Evolutionary conservation across 257 asterid genomes (phyloP), one percentile per base, ranked within the genome.

Genomic region (Plantago ovata): DNA sequence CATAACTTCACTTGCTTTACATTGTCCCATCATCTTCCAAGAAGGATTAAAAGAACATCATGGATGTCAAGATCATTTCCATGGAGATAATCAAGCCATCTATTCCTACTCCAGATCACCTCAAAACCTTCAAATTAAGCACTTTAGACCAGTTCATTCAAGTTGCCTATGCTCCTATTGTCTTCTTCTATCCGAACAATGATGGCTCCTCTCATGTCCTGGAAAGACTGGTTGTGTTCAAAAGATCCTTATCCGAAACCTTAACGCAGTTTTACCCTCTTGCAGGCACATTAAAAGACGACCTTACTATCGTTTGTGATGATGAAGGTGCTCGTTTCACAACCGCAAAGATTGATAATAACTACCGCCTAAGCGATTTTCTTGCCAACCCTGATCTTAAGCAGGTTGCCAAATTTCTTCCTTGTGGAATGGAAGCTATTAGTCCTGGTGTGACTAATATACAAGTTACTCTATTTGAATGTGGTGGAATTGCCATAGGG

Each of bases 401-500:
- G 38, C 13, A 41, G 38, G 63, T 89, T 3, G 56, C 58, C 13
- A 57, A 23, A 47, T 67, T 89, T 14, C 82, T 89, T 32, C 91
- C 91, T 2, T 74, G 87, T 54, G 81, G 74, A 41, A 56, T 60
- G 54, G 38, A 60, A 48, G 62, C 72, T 63, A 14, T 3, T 0
- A 79, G 79, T 10, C 63, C 63, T 38, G 39, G 42, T 2, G 81
- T 78, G 51, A 71, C 95, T 0, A 89, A 81, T 40, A 53, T 89
- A 13, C 95, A 85, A 56, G 77, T 77, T 0, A 89, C 52, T 60
- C 46, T 58, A 6, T 85, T 85, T 28, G 72, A 75, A 44, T 89
- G 96, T 11, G 96, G 96, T 41, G 96, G 95, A 21, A 74, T 89
- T 13, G 83, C 94, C 6, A 65, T 89, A 33, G 95, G 89, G 1